Percentiles rank a stretch among this genome's conserved stretches.
phyloP scores from a whole-genome alignment of 768 basidiomycete genomes.

The Candolleomyces efflorescens region DNA sequence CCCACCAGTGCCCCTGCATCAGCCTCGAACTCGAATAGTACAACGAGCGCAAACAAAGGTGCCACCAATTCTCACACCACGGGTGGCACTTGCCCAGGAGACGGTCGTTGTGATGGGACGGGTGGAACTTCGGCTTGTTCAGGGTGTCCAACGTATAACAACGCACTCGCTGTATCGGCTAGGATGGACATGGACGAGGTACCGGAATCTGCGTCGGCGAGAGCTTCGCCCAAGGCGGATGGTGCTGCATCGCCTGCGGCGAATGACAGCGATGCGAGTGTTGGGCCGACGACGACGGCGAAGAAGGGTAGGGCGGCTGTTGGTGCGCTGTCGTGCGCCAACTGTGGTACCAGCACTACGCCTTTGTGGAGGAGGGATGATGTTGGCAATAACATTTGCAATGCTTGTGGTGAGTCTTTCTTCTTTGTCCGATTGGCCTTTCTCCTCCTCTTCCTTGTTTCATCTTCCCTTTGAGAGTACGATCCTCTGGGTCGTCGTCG shows the following conservation, averaged over 20 bases:
- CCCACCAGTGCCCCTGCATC: slow-evolving; percentile 8
- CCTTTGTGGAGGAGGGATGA: slow-evolving; percentile 89
- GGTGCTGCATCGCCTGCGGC: slow-evolving; percentile 18
- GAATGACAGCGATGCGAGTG: slow-evolving; percentile 31
- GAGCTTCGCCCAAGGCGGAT: slow-evolving; percentile 10
- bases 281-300: slow-evolving; percentile 18
- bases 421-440: slow-evolving; percentile 2
- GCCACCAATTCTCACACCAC: background rate
- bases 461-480: slow-evolving; percentile 36
- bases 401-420: slow-evolving; percentile 80
- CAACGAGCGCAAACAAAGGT: slow-evolving; percentile 12
- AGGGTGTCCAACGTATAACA: slow-evolving; percentile 97
- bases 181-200: slow-evolving; percentile 32
- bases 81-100: slow-evolving; percentile 91
- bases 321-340: slow-evolving; percentile 79
- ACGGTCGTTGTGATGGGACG: slow-evolving; percentile 96
- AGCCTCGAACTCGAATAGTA: slow-evolving; percentile 18
- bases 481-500: too few species aligned
- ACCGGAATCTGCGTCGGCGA: slow-evolving; percentile 8
- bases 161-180: slow-evolving; percentile 51
- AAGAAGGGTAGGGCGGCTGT: slow-evolving; percentile 41
- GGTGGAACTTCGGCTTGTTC: slow-evolving; percentile 91
- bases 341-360: slow-evolving; percentile 86
- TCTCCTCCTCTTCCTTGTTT: slow-evolving; percentile 11
- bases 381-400: slow-evolving; percentile 90